Base-by-base conservation (phyloP, 148 eudicot species). In the Vaccinium myrtillus region DNA sequence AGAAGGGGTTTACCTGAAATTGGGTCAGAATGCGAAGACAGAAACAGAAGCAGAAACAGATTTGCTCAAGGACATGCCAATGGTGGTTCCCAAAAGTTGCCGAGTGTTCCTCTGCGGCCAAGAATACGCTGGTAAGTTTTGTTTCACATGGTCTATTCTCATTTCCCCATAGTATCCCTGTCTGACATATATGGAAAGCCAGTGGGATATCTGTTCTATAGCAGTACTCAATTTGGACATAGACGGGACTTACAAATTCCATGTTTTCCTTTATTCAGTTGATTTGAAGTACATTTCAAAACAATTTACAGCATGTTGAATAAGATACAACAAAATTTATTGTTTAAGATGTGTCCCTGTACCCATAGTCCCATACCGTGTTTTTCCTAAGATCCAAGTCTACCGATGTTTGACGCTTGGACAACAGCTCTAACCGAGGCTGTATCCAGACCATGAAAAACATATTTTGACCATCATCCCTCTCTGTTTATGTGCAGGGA, bases 41-140 rank as follows among this genome's bases (percentile, higher is more conserved):
- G 96, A 92, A 75, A 88, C 88, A n/a, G 92, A 87, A 86, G 73
- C 86, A 43, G 95, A 91, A 25, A 86, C 82, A 39, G 97, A 96
- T 85, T 86, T 89, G 87, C 91, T 96, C 14, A 92, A 89, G 85
- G 95, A 96, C 86, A 93, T 92, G 97, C 86, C 93, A 11, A 91
- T 96, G 99, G 88, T 87, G 51, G 87, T 87, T 78, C 97, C 98
- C 49, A 96, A 90, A 84, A 91, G 94, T 81, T 92, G 94, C 58
- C 93, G 98, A 81, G 93, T 94, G 36, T 96, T 96, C 82, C 82
- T 96, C 18, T 93, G 97, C 83, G 99, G 99, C 55, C 99, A 94
- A 91, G 97, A 94, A 63, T 84, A 88, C 85, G 93, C 98, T 79
- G 98, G 98, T 94, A 89, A 86, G 71, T 46, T 58, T 67, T 8